Evolutionary conservation across 805 yeast genomes (phyloP), one percentile per base, ranked within the genome.

Genomic region (Saturnispora galanensis): DNA sequence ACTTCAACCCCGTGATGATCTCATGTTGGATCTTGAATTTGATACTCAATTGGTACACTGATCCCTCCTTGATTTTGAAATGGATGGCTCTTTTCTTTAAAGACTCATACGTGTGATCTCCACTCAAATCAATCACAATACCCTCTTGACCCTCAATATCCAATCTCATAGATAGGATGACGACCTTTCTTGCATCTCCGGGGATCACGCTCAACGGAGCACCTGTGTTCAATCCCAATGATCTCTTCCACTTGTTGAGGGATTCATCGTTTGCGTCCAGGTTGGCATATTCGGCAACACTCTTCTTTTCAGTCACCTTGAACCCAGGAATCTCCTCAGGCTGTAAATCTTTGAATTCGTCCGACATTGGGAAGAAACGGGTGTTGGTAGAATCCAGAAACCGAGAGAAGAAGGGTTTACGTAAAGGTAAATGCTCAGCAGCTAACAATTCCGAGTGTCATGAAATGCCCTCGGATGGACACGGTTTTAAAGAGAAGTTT

Each of bases 231-330:
- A 88, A 67, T 0, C 97, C 97, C 30, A 88, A 67, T 1, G 95
- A 84, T 46, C 79, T 84, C 63, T 89, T 89, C 97, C 97, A 88
- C 63, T 84, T 85, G 50, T 82, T 84, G 50, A 88, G 70, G 13
- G 94, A 82, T 63, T 86, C 96, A 60, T 88, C 97, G 54, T 87
- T 84, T 10, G 90, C 90, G 59, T 88, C 97, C 52, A 88, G 65
- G 46, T 80, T 73, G 45, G 81, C 77, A 63, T 88, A 88, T 59
- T 88, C 96, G 36, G 76, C 87, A 35, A 88, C 73, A 13, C 94
- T 82, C 58, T 87, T 87, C 67, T 88, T 70, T 59, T 77, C 75
- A 35, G 77, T 74, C 17, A 77, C 79, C 43, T 69, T 73, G 68
- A 81, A 84, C 8, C 81, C 82, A 50, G 77, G 77, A 38, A 71